These are phyloP conservation scores for Fusarium sp. DNA, from an alignment of 2,329 filamentous ascomycete genomes.

Conservation along the genomic window DNA sequence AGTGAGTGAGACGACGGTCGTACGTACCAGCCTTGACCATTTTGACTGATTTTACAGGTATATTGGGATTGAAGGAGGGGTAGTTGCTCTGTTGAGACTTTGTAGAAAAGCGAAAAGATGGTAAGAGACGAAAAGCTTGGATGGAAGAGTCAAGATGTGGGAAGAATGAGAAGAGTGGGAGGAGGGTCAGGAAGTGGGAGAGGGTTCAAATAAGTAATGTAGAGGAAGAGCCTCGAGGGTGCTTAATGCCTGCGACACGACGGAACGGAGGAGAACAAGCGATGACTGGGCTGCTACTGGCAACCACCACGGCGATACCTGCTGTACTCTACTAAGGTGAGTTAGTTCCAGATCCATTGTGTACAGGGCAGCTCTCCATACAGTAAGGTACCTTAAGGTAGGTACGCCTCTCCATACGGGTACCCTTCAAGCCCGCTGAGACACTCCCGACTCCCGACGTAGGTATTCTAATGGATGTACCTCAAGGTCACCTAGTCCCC, in stretches of 20 bases:
- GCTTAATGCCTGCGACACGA: conserved; percentile 20
- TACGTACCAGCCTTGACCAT: conserved; percentile 72
- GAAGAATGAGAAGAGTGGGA: conserved; percentile 13
- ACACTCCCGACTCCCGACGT: neutral
- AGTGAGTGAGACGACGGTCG: conserved; percentile 31
- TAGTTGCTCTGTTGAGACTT: neutral
- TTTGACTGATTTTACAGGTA: conserved; percentile 43
- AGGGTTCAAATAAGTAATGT: conserved; percentile 38
- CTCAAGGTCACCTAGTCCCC: neutral
- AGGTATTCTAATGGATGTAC: neutral
- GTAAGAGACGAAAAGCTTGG: conserved; percentile 7
- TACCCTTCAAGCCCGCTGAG: conserved; percentile 13
- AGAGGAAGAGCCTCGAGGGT: conserved; percentile 27
- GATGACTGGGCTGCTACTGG: conserved; percentile 13
- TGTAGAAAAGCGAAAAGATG: conserved; percentile 6
- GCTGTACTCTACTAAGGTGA: neutral
- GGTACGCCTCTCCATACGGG: neutral
- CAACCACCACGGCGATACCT: conserved; percentile 31
- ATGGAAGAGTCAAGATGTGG: conserved; percentile 13
- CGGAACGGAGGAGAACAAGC: conserved; percentile 9
- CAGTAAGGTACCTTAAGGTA: neutral
- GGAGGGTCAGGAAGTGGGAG: conserved; percentile 30
- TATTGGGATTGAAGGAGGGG: conserved; percentile 12
- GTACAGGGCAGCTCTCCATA: neutral
- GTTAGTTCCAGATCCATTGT: neutral